Evolutionary conservation across 2,329 filamentous ascomycete genomes (phyloP).

Genomic region (Aspergillus eucalypticola): DNA sequence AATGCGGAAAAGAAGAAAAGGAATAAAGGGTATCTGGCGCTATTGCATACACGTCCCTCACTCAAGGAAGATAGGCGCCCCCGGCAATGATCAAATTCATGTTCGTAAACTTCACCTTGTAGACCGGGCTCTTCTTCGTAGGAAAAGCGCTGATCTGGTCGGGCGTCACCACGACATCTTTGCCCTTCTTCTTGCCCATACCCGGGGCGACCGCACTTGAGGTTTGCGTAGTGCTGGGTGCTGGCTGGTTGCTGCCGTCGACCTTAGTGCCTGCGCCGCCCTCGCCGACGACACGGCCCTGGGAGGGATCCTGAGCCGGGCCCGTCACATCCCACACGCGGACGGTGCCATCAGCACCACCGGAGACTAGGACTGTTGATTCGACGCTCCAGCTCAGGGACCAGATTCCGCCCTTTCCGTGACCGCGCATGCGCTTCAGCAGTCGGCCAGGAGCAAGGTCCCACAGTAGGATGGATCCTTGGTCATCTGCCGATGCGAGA

Average conservation of each 20-base stretch:
- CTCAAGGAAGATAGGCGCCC: slow-evolving; percentile 64
- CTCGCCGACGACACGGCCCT: slow-evolving; percentile 55
- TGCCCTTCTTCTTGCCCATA: slow-evolving; percentile 69
- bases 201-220: slow-evolving; percentile 49
- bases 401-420: slow-evolving; percentile 91
- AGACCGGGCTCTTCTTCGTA: slow-evolving; percentile 93
- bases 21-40: slow-evolving; percentile 23
- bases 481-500: slow-evolving; percentile 84
- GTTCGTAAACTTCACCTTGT: slow-evolving; percentile 88
- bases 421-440: slow-evolving; percentile 90
- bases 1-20: background rate
- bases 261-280: slow-evolving; percentile 52
- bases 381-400: slow-evolving; percentile 92
- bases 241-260: slow-evolving; percentile 54
- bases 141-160: slow-evolving; percentile 95
- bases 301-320: slow-evolving; percentile 61
- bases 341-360: slow-evolving; percentile 88
- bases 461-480: slow-evolving; percentile 92
- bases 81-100: slow-evolving; percentile 93
- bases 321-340: slow-evolving; percentile 88
- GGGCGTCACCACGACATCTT: slow-evolving; percentile 84
- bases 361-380: slow-evolving; percentile 84
- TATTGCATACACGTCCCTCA: slow-evolving; percentile 26
- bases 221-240: slow-evolving; percentile 38
- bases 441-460: slow-evolving; percentile 82